A percentile compares a stretch with the other conserved stretches of the same genome.
phyloP scores from a whole-genome alignment of 805 yeast species.

The Blastobotrys attinorum region DNA sequence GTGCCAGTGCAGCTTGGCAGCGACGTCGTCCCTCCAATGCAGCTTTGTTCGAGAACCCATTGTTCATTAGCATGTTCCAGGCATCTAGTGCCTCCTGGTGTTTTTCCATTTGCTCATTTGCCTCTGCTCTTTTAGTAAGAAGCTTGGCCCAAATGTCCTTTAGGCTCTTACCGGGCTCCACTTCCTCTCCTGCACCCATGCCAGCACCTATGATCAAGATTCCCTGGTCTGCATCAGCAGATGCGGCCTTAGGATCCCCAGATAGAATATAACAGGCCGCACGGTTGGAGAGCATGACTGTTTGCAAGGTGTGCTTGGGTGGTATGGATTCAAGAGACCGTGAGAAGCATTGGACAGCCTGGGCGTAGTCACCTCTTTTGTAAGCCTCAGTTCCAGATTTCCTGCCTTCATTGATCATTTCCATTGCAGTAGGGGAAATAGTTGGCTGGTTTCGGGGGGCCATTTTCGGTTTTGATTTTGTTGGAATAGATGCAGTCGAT shows the following conservation, averaged over 20 bases:
- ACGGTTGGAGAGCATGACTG: constrained; percentile 69
- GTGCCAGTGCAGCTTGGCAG: constrained; percentile 50
- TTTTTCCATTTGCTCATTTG: constrained; percentile 70
- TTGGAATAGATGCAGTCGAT: constrained; percentile 6
- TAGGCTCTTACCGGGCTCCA: constrained; percentile 45
- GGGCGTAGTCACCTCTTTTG: constrained; percentile 72
- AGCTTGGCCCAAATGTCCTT: constrained; percentile 71
- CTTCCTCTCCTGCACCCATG: constrained; percentile 33
- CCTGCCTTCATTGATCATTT: constrained; percentile 25
- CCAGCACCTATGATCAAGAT: constrained; percentile 32
- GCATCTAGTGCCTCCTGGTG: constrained; percentile 52
- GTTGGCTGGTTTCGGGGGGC: constrained; percentile 9
- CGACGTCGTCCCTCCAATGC: constrained; percentile 78
- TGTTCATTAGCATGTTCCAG: constrained; percentile 56
- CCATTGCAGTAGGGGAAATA: constrained; percentile 25
- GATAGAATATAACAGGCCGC: constrained; percentile 57
- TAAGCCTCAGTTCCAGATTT: constrained; percentile 53
- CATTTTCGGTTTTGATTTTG: constrained; percentile 11
- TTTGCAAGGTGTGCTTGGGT: constrained; percentile 49
- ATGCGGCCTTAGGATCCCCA: constrained; percentile 58
- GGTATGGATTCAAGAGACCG: constrained; percentile 55
- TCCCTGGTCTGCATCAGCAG: constrained; percentile 41
- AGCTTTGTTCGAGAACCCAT: constrained; percentile 57
- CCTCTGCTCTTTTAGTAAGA: constrained; percentile 66
- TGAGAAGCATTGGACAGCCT: constrained; percentile 55